These are phyloP conservation scores for Penicillium concentricum DNA, from an alignment of 2,329 filamentous ascomycete species.

Conservation along the genomic window DNA sequence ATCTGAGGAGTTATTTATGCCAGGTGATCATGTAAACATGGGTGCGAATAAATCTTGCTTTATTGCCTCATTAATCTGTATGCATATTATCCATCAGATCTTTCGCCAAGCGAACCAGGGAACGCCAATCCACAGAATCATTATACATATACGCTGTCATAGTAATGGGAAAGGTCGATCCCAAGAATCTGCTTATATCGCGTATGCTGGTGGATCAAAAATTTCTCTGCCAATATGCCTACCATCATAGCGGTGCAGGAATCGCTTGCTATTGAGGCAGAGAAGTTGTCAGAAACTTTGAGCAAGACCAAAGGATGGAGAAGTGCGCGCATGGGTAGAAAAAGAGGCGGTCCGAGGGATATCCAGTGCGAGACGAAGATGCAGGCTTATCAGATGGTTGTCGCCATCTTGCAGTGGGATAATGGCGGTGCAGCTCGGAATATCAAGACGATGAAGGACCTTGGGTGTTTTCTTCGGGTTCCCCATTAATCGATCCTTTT, in stretches of 20 bases:
- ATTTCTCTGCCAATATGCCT: too few species aligned
- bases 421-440: neutral
- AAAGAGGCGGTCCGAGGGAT: conserved; percentile 32
- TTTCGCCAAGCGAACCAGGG: neutral
- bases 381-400: conserved; percentile 31
- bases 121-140: neutral
- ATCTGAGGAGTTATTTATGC: neutral
- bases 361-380: conserved; percentile 26
- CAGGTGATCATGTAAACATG: neutral
- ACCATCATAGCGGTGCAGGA: too few species aligned
- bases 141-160: too few species aligned
- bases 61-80: neutral
- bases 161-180: conserved; percentile 11
- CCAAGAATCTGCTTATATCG: too few species aligned
- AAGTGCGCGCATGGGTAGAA: conserved; percentile 36
- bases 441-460: too few species aligned
- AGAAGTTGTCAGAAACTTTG: too few species aligned
- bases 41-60: neutral
- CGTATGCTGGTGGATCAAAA: too few species aligned
- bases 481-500: neutral
- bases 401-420: conserved; percentile 19
- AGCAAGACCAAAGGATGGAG: neutral
- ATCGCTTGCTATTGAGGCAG: too few species aligned
- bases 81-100: neutral
- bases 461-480: too few species aligned